Evolutionary conservation across 2,329 filamentous ascomycete species (phyloP), one percentile per base, ranked within the genome.

Genomic region (Lithohypha guttulata): DNA sequence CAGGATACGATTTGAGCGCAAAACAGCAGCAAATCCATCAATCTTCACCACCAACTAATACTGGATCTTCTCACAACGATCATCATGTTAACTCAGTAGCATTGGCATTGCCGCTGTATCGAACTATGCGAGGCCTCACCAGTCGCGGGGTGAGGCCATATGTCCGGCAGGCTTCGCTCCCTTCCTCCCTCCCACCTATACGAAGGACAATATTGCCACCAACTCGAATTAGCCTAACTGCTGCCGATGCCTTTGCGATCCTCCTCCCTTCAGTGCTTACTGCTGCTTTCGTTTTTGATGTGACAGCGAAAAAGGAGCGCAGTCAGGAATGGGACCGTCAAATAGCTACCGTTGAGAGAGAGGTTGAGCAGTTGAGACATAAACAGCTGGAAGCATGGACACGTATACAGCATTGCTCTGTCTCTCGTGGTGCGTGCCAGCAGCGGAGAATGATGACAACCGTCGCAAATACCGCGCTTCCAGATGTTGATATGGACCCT

Each of bases 291-390:
- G 43, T 51, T 15, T 45, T 41, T 4, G 49, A 51, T 36, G 43
- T 43, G 10, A 50, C 45, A 21, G 47, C 43, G 43, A 51, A 51
- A 32, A 40, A 42, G 20, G 46, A 48, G 27, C 41, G 47, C 25
- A 34, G 47, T 19, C 49, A 32, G 32, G 45, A 51, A n/a, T 51
- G 49, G 49, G 49, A 51, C 22, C 37, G 44, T 7, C 47, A 43
- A 18, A 42, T 51, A 13, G 35, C 40, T 15, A 39, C 21, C 2
- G 41, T 50, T 14, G 31, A 48, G 23, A 35, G 43, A 38, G 49
- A 51, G 27, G 41, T 48, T 34, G 35, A 42, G 11, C 18, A 42
- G 21, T 27, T 51, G 13, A 32, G 43, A n/a, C 41, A 44, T 35
- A 39, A 44, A 28, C 47, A 50, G 32, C 21, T 27, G 15, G 42